Conservation (phyloP, 106 monocot genomes). For the Dendrobium catenatum region DNA sequence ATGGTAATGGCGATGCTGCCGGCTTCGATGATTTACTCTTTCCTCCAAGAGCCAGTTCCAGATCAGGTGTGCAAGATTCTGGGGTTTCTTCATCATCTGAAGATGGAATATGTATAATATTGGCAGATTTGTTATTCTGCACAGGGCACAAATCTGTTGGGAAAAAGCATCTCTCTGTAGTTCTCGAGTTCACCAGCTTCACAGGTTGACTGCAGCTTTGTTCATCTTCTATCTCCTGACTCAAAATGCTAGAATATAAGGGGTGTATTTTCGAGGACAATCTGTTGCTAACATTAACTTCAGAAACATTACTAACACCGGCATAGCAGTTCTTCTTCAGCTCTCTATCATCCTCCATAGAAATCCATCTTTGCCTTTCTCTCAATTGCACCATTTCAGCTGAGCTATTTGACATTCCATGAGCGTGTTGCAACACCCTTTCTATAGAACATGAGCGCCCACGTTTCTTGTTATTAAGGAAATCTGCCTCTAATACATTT, state of each 20-base stretch:
- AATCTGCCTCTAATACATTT: neutral
- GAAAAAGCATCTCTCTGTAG: conserved; percentile 35
- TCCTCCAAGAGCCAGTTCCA: conserved; percentile 52
- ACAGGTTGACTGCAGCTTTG: neutral
- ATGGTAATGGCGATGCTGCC: conserved; percentile 11
- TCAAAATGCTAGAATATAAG: conserved; percentile 10
- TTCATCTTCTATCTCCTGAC: neutral
- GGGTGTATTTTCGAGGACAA: conserved; percentile 41
- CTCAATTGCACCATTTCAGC: neutral
- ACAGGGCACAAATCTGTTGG: conserved; percentile 17
- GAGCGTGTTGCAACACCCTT: neutral
- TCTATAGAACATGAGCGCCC: conserved; percentile 4
- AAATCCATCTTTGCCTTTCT: neutral
- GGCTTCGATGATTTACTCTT: conserved; percentile 18
- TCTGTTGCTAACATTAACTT: neutral
- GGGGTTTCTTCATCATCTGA: conserved; percentile 29
- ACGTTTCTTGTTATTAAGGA: conserved; percentile 11
- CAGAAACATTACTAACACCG: conserved; percentile 11
- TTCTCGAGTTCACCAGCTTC: neutral
- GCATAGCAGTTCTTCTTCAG: conserved; percentile 18
- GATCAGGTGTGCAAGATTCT: conserved; percentile 29
- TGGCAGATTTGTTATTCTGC: conserved; percentile 1
- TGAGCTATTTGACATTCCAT: conserved; percentile 13
- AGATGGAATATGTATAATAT: conserved; percentile 22
- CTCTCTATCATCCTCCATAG: conserved; percentile 17